Conservation (phyloP, 768 basidiomycete genomes). For the Leccinellum luteum region DNA sequence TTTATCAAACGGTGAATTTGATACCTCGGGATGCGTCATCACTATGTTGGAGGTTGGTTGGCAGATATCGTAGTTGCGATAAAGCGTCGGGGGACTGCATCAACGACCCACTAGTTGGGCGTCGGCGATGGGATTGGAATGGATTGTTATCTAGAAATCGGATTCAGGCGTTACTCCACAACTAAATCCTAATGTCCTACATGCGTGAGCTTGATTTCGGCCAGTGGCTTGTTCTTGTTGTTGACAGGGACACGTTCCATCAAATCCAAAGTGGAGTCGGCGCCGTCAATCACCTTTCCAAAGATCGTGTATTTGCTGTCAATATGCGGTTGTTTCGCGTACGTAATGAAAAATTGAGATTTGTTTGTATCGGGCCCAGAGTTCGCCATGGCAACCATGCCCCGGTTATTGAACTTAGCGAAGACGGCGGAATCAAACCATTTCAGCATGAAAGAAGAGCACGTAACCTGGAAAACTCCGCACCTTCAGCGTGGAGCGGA, state of each 20-base stretch:
- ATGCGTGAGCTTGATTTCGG: conserved; percentile 78
- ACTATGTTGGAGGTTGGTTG: conserved; percentile 1
- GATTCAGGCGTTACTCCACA: conserved; percentile 1
- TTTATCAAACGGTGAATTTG: conserved; percentile 66
- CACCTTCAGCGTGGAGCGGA: conserved; percentile 92
- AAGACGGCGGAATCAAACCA: not conserved
- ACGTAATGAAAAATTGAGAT: conserved; percentile 86
- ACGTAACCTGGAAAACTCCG: conserved; percentile 5
- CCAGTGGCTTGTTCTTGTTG: conserved; percentile 83
- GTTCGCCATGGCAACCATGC: conserved; percentile 98
- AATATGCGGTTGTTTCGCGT: conserved; percentile 89
- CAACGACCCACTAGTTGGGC: conserved; percentile 37
- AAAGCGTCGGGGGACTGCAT: conserved; percentile 1
- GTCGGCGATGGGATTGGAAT: conserved; percentile 95
- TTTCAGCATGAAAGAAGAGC: not conserved
- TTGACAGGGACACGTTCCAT: conserved; percentile 93
- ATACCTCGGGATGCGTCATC: conserved; percentile 18
- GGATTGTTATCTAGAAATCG: conserved; percentile 68
- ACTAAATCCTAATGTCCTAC: conserved; percentile 42
- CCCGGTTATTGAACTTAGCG: conserved; percentile 86
- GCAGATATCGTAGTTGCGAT: conserved; percentile 1
- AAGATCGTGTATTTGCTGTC: conserved; percentile 95
- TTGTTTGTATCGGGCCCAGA: conserved; percentile 94
- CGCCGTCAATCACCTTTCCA: conserved; percentile 97
- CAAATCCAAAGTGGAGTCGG: conserved; percentile 89